Evolutionary conservation across 176 grass and related monocot genomes (phyloP).

Genomic region (Typha latifolia): DNA sequence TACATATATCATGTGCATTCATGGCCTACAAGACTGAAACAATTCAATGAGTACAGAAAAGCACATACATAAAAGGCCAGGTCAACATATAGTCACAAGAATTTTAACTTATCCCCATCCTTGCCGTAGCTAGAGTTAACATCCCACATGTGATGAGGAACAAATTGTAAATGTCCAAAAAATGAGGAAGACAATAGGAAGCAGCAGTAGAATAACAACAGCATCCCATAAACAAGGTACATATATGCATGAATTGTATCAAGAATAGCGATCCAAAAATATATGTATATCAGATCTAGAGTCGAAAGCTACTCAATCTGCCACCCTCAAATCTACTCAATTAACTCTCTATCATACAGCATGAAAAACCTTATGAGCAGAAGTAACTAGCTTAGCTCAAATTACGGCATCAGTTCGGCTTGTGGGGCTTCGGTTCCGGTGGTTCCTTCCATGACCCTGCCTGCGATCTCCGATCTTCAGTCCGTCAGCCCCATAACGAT

Average conservation of each 20-base stretch:
- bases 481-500: constrained; percentile 47
- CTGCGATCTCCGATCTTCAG: constrained; percentile 31
- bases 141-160: too few species aligned
- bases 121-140: too few species aligned
- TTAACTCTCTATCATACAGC: constrained; percentile 11
- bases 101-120: too few species aligned
- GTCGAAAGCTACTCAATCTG: constrained; percentile 3
- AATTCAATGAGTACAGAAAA: too few species aligned
- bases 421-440: constrained; percentile 12
- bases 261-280: constrained; percentile 8
- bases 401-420: constrained; percentile 3
- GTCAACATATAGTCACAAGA: too few species aligned
- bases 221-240: constrained; percentile 10
- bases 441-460: constrained; percentile 23
- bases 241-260: constrained; percentile 8
- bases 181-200: too few species aligned
- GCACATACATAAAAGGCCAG: too few species aligned
- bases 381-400: constrained; percentile 1
- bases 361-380: not conserved
- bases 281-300: constrained; percentile 18
- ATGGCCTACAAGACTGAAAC: too few species aligned
- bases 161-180: too few species aligned
- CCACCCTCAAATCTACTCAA: not conserved
- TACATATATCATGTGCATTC: too few species aligned
- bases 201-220: too few species aligned